These are phyloP conservation scores for Trichosporon asahii DNA, from an alignment of 1,284 basidiomycete species.

Conservation along the genomic window DNA sequence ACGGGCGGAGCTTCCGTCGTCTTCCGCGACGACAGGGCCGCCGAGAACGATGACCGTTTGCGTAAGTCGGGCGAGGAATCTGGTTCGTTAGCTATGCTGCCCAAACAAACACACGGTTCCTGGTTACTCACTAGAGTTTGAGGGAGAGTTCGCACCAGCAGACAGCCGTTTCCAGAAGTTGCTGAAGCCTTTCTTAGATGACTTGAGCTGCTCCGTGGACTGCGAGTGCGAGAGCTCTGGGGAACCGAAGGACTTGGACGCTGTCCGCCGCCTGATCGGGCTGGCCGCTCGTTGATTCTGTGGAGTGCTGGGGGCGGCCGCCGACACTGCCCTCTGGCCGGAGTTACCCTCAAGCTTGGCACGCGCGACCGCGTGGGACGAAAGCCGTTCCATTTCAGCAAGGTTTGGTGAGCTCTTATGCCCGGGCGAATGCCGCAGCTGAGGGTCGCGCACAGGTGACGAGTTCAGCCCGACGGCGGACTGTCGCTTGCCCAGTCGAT, in stretches of 20 bases:
- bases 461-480: background rate
- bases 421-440: slow-evolving; percentile 10
- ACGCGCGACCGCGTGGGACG: background rate
- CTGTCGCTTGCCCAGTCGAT: background rate
- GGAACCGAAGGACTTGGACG: background rate
- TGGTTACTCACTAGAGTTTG: background rate
- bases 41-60: background rate
- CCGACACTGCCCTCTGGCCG: background rate
- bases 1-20: slow-evolving; percentile 29
- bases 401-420: slow-evolving; percentile 18
- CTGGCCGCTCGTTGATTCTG: background rate
- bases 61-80: slow-evolving; percentile 2
- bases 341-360: background rate
- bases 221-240: slow-evolving; percentile 10
- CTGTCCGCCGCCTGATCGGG: background rate
- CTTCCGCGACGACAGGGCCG: background rate
- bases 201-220: slow-evolving; percentile 14
- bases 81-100: background rate
- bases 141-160: background rate
- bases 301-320: background rate
- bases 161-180: slow-evolving; percentile 18
- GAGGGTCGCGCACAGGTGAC: background rate
- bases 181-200: slow-evolving; percentile 12
- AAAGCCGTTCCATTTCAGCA: slow-evolving; percentile 5
- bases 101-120: background rate